phyloP scores from a whole-genome alignment of 805 yeast genomes.

The Pichia pseudocactophila region DNA sequence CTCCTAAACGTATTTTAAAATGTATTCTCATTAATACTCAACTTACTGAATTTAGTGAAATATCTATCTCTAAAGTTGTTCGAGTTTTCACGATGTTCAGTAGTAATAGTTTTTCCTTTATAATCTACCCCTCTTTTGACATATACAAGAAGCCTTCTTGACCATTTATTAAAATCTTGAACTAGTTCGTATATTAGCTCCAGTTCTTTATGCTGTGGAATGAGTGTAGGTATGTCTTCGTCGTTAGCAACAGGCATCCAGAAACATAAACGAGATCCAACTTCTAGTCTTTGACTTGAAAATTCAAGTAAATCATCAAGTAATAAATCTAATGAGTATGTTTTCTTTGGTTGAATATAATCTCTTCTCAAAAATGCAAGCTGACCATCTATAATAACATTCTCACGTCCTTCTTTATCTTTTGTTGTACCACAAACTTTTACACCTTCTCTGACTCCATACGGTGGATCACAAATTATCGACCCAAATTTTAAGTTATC shows the following conservation, averaged over 20 bases:
- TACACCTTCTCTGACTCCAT: slow-evolving; percentile 93
- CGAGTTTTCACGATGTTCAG: slow-evolving; percentile 34
- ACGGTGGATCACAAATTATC: slow-evolving; percentile 94
- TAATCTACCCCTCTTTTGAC: slow-evolving; percentile 47
- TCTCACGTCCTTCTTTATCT: slow-evolving; percentile 57
- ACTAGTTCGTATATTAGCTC: slow-evolving; percentile 67
- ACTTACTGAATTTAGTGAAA: slow-evolving; percentile 46
- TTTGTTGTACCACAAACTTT: slow-evolving; percentile 81
- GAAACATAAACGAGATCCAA: slow-evolving; percentile 75
- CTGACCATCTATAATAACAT: slow-evolving; percentile 67
- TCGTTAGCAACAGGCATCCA: slow-evolving; percentile 99
- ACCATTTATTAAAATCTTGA: slow-evolving; percentile 91
- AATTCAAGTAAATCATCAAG: slow-evolving; percentile 71
- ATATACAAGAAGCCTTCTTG: slow-evolving; percentile 76
- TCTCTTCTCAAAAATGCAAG: slow-evolving; percentile 70
- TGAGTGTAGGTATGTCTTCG: slow-evolving; percentile 45
- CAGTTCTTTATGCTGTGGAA: slow-evolving; percentile 72
- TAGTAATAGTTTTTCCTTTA: slow-evolving; percentile 39
- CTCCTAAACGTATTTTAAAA: too few relatives aligned
- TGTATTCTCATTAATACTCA: not conserved
- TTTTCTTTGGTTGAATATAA: slow-evolving; percentile 88
- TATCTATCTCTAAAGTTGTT: slow-evolving; percentile 71
- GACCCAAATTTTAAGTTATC: slow-evolving; percentile 55
- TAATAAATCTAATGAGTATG: slow-evolving; percentile 69
- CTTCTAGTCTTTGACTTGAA: slow-evolving; percentile 61